Evolutionary conservation across 2,329 filamentous ascomycete species (phyloP).

Genomic region (Ophiosphaerella herpotricha): DNA sequence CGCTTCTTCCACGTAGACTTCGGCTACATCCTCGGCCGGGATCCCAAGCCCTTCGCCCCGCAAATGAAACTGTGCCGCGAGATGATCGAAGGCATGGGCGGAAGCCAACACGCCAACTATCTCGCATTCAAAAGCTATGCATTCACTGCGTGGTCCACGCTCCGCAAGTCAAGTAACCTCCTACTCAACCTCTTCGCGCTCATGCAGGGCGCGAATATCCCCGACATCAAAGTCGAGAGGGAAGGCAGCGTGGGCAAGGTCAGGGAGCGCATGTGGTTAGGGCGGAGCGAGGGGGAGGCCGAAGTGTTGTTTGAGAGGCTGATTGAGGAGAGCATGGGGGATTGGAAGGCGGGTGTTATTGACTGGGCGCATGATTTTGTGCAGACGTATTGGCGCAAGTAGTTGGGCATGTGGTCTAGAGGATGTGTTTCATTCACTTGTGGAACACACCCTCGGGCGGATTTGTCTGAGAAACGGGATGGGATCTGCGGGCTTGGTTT

Average conservation of each 20-base stretch:
- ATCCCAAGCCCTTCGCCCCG: conserved; percentile 96
- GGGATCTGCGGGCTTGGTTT: too few relatives aligned
- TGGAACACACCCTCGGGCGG: too few relatives aligned
- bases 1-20: conserved; percentile 99
- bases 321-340: conserved; percentile 82
- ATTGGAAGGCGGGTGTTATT: conserved; percentile 90
- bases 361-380: conserved; percentile 93
- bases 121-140: conserved; percentile 92
- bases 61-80: conserved; percentile 97
- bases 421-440: too few relatives aligned
- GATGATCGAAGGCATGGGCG: conserved; percentile 99
- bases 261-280: conserved; percentile 89
- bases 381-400: conserved; percentile 76
- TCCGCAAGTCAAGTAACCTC: conserved; percentile 86
- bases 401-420: neutral
- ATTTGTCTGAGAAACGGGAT: too few relatives aligned
- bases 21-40: conserved; percentile 94
- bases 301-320: conserved; percentile 84
- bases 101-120: conserved; percentile 78
- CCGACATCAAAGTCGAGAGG: conserved; percentile 88
- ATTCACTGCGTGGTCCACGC: conserved; percentile 89
- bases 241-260: conserved; percentile 96
- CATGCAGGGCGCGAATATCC: conserved; percentile 97
- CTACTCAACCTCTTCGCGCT: conserved; percentile 94
- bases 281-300: conserved; percentile 89